These are phyloP conservation scores for Papiliotrema laurentii DNA, from an alignment of 1,284 basidiomycete species.

Conservation along the genomic window DNA sequence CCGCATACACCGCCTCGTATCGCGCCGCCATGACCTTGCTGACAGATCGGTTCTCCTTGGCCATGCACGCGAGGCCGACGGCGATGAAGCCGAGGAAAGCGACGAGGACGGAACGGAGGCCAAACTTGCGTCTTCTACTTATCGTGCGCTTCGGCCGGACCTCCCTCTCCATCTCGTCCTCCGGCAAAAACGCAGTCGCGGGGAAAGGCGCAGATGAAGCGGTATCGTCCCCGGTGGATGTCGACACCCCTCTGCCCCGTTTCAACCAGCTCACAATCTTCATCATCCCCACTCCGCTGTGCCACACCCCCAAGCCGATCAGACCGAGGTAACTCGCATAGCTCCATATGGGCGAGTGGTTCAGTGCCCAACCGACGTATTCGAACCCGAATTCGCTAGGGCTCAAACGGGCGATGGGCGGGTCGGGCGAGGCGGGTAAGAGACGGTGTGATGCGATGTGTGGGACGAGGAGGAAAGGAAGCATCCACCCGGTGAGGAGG, in stretches of 20 bases:
- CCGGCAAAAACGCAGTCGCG: no score
- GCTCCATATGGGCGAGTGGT: conserved; percentile 14
- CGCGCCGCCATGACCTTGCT: conserved; percentile 20
- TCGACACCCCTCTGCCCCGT: conserved; percentile 3
- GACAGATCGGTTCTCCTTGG: conserved; percentile 17
- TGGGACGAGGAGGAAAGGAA: conserved; percentile 29
- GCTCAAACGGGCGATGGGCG: conserved; percentile 29
- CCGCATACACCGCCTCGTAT: conserved; percentile 30
- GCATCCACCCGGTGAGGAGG: conserved; percentile 24
- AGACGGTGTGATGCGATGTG: conserved; percentile 37
- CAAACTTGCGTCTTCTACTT: conserved; percentile 12
- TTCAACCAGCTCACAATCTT: conserved; percentile 35
- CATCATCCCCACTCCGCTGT: conserved; percentile 30
- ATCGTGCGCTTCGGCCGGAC: conserved; percentile 1
- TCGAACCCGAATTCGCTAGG: conserved; percentile 42
- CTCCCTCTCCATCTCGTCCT: conserved; percentile 2
- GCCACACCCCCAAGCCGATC: conserved; percentile 22
- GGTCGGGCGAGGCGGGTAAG: conserved; percentile 20
- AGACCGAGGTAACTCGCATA: conserved; percentile 23
- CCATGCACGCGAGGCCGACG: conserved; percentile 28
- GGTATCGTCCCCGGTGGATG: neutral
- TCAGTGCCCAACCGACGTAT: conserved; percentile 36
- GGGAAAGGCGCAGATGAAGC: neutral
- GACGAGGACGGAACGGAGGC: conserved; percentile 22
- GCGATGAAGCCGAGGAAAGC: conserved; percentile 23